Evolutionary conservation across 2,329 filamentous ascomycete genomes (phyloP), one percentile per base, ranked within the genome.

Genomic region (Podosphaera xanthii): DNA sequence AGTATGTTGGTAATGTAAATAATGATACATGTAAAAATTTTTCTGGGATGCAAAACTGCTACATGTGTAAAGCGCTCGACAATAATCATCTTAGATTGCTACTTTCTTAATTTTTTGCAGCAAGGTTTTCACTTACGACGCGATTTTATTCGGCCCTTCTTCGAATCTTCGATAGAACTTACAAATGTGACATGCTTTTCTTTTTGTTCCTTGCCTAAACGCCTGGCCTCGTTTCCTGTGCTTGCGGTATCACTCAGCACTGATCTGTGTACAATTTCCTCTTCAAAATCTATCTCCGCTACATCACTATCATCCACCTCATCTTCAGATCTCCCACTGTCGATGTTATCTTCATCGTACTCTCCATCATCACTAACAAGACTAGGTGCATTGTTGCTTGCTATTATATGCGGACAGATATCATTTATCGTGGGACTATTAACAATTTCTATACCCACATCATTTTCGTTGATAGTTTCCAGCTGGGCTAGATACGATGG

Each of bases 301-400:
- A 82, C 75, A 64, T 82, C 79, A 9, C 78, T 78, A 33, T 64
- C 79, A n/a, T 79, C 74, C 34, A 81, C 81, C 14, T 70, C 70
- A n/a, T 71, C 70, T 2, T 72, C 75, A 4, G 73, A 73, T 55
- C 69, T 70, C 1, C 72, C 63, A 52, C 72, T 74, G 56, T 81
- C 78, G 59, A 76, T 78, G 59, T 73, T 72, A 61, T 81, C 80
- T 59, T 84, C 82, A 64, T 86, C 84, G 66, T 85, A 87, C 68
- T 88, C 85, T 65, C 84, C 83, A 67, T 88, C 84, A 70, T 90
- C 86, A 70, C 84, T 87, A 67, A 89, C 84, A 56, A 90, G 76
- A 65, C 84, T 88, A 31, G 86, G 86, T 7, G 86, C 84, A 64
- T 86, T 86, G 70, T 87, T 87, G 69, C 83, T 85, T 57, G 83